Evolutionary conservation across 2,329 filamentous ascomycete species (phyloP).

Genomic region (Colletotrichum sp.): DNA sequence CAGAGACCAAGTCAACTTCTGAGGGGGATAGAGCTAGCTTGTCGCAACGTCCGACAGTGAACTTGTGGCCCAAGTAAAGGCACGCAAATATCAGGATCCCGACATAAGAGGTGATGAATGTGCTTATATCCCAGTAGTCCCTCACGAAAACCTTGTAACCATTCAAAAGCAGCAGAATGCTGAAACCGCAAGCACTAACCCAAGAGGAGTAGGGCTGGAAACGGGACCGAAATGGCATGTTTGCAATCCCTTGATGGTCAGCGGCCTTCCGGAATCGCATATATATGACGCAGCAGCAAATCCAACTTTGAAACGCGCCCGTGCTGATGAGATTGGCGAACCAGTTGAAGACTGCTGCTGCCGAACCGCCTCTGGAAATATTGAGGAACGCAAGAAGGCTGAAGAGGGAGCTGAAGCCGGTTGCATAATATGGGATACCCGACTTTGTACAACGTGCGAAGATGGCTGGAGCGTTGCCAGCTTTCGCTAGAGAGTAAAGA

Average conservation of each 20-base stretch:
- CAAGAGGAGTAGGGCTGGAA: not conserved
- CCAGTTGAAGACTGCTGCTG: conserved; percentile 64
- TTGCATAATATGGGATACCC: conserved; percentile 42
- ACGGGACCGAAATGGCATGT: not conserved
- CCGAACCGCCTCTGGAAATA: conserved; percentile 52
- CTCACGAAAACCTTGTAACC: conserved; percentile 72
- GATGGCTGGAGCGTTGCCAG: conserved; percentile 51
- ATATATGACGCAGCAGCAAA: conserved; percentile 60
- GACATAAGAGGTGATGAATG: conserved; percentile 70
- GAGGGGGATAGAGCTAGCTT: not conserved
- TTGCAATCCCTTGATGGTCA: not conserved
- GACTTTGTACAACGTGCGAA: conserved; percentile 33
- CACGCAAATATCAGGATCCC: conserved; percentile 68
- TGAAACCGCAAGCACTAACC: conserved; percentile 25
- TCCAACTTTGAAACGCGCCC: conserved; percentile 59
- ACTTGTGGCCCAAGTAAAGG: conserved; percentile 59
- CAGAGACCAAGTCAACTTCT: not conserved
- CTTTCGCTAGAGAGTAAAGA: conserved; percentile 58
- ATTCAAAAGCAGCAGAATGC: conserved; percentile 67
- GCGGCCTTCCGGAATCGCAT: conserved; percentile 61
- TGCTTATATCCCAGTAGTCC: conserved; percentile 58
- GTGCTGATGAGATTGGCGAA: conserved; percentile 60
- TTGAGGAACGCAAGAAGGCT: conserved; percentile 66
- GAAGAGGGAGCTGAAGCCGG: conserved; percentile 59
- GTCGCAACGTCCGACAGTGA: not conserved